Evolutionary conservation across 495 filamentous ascomycete species (phyloP), one percentile per base, ranked within the genome.

Genomic region (Amorphotheca resinae): DNA sequence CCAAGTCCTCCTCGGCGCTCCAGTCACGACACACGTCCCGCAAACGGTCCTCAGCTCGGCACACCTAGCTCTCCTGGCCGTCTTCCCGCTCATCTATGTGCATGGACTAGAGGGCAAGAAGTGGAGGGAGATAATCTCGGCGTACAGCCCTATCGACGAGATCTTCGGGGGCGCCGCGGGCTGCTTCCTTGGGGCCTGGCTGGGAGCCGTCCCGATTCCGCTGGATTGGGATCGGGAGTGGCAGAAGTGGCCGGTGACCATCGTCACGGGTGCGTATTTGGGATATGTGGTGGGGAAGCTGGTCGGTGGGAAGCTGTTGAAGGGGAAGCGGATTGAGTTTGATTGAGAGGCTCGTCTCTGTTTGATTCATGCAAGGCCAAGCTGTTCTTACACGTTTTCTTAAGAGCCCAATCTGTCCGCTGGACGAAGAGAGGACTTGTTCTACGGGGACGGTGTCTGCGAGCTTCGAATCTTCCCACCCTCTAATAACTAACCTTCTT

Each of bases 221-320:
- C 64, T 98, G 48, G 91, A 95, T 59, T 95, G 88, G 86, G 85
- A 68, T 54, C 78, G 91, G 16, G 87, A 93, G 50, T 98, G 91
- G 91, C 91, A 98, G 71, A 84, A 82, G 58, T 98, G 87, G 79
- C 91, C 91, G 2, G 82, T 96, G 23, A 96, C 91, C 0, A 84
- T 98, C 41, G 55, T 87, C 1, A 69, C 68, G 0, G 84, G 84
- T 7, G 76, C 75, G 9, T 86, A 85, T 62, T 52, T 75, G 15
- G 84, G 84, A 3, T 82, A 70, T 59, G 67, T 65, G 3, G 42
- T 77, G 17, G 81, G 84, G 9, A 76, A 78, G 44, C 49, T 76
- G 42, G 48, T 70, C 4, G 78, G 79, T 15, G 68, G 72, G n/a
- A 66, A 66, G 30, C 40, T 74, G 26, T 48, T 79, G 33, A 77